Evolutionary conservation across 2,329 filamentous ascomycete genomes (phyloP).

Genomic region (Waltergamsia citrina): DNA sequence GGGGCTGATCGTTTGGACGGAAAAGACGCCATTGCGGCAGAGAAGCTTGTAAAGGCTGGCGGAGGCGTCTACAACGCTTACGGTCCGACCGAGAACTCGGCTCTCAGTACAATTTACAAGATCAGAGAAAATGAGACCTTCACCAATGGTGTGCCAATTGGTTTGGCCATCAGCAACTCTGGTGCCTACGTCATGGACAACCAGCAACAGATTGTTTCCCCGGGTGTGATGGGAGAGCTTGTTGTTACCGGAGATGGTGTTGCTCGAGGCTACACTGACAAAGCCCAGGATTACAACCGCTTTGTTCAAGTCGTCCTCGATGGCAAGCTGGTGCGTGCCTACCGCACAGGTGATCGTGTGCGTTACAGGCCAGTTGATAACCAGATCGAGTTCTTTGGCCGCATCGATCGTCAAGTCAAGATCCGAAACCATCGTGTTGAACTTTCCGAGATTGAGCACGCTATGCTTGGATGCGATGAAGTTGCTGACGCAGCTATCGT

Average conservation of each 20-base stretch:
- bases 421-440: conserved; percentile 20
- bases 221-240: conserved; percentile 16
- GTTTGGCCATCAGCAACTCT: conserved; percentile 10
- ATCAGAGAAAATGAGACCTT: background rate
- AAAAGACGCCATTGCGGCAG: conserved; percentile 1
- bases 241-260: conserved; percentile 15
- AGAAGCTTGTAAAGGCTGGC: background rate
- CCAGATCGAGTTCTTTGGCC: conserved; percentile 15
- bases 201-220: conserved; percentile 11
- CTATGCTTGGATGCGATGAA: conserved; percentile 5
- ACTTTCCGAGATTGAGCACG: conserved; percentile 15
- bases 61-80: conserved; percentile 6
- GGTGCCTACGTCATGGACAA: conserved; percentile 14
- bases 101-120: conserved; percentile 8
- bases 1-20: conserved; percentile 11
- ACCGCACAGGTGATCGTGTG: conserved; percentile 16
- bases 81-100: conserved; percentile 10
- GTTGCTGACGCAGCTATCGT: conserved; percentile 10
- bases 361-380: conserved; percentile 12
- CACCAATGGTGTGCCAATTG: conserved; percentile 10
- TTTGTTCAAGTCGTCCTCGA: conserved; percentile 9
- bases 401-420: conserved; percentile 18
- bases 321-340: conserved; percentile 7
- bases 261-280: conserved; percentile 12
- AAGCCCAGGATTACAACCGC: conserved; percentile 5